Percentiles rank a stretch among this genome's conserved stretches.
Conservation (phyloP, 1,284 basidiomycete genomes). For the Cryptococcus floricola region DNA sequence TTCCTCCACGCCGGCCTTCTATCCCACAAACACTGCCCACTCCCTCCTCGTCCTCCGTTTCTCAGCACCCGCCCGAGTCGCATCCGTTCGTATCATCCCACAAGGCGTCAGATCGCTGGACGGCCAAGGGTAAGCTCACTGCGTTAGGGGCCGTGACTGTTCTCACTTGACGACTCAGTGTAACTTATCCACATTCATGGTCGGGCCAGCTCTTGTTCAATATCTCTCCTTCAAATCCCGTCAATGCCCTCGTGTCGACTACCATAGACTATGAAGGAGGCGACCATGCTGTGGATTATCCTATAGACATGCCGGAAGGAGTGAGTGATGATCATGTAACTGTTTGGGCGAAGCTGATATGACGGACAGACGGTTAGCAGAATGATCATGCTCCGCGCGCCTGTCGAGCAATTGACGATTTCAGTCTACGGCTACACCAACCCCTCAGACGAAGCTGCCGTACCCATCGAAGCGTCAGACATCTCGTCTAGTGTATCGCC, state of each 20-base stretch:
- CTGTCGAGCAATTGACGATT: conserved; percentile 15
- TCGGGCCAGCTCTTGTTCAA: conserved; percentile 20
- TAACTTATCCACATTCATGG: conserved; percentile 16
- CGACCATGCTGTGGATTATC: conserved; percentile 18
- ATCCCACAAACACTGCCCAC: conserved; percentile 20
- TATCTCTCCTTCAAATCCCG: conserved; percentile 17
- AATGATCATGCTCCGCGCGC: conserved; percentile 20
- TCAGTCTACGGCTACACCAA: conserved; percentile 22
- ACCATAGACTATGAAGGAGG: conserved; percentile 6
- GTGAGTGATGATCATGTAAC: conserved; percentile 9
- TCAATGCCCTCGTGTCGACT: conserved; percentile 21
- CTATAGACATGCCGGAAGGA: conserved; percentile 24
- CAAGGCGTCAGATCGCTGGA: conserved; percentile 17
- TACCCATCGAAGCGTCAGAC: not conserved
- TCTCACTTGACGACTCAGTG: not conserved
- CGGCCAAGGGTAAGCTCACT: conserved; percentile 17
- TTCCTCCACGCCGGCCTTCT: conserved; percentile 12
- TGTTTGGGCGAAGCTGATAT: not conserved
- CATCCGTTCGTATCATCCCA: conserved; percentile 19
- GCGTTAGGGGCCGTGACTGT: not conserved
- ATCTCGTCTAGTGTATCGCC: not conserved
- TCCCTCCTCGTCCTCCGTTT: conserved; percentile 19
- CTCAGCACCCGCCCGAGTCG: conserved; percentile 13
- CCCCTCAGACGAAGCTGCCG: not conserved
- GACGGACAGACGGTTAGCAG: conserved; percentile 19